phyloP scores from a whole-genome alignment of 352 stramenopile species.

The Globisporangium emineosum region DNA sequence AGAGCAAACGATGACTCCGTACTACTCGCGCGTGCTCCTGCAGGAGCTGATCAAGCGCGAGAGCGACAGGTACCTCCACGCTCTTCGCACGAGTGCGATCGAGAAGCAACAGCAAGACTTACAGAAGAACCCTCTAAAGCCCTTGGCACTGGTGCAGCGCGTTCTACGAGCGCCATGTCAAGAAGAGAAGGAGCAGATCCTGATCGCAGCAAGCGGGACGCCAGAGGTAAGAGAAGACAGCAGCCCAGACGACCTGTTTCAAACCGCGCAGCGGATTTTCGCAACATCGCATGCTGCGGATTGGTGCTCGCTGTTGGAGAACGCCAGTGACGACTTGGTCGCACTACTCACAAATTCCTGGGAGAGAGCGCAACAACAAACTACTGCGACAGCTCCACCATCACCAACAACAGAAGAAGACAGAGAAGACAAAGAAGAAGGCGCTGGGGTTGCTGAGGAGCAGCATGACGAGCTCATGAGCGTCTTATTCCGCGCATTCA shows the following conservation, averaged over 20 bases:
- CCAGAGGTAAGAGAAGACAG: background rate
- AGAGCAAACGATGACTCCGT: constrained; percentile 43
- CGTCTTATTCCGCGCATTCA: constrained; percentile 34
- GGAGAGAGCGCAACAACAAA: constrained; percentile 24
- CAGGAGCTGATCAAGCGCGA: constrained; percentile 56
- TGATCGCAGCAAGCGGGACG: constrained; percentile 20
- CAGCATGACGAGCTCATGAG: constrained; percentile 3
- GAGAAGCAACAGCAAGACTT: background rate
- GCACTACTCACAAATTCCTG: constrained; percentile 37
- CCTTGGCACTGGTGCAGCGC: background rate
- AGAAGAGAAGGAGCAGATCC: constrained; percentile 25
- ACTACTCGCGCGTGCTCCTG: constrained; percentile 64
- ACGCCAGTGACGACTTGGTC: constrained; percentile 39
- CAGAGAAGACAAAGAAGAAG: background rate
- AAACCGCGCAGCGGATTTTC: constrained; percentile 10
- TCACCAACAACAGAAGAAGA: background rate
- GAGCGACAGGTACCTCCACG: constrained; percentile 25
- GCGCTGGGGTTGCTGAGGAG: background rate
- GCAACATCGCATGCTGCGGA: constrained; percentile 17
- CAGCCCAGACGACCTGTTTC: constrained; percentile 9
- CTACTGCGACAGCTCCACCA: background rate
- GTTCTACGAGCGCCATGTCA: constrained; percentile 22
- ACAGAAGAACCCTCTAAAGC: too few relatives aligned
- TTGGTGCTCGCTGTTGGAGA: constrained; percentile 33
- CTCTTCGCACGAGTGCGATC: constrained; percentile 8